Conservation (phyloP, 1,284 basidiomycete species). For the Vanrija humicola region DNA sequence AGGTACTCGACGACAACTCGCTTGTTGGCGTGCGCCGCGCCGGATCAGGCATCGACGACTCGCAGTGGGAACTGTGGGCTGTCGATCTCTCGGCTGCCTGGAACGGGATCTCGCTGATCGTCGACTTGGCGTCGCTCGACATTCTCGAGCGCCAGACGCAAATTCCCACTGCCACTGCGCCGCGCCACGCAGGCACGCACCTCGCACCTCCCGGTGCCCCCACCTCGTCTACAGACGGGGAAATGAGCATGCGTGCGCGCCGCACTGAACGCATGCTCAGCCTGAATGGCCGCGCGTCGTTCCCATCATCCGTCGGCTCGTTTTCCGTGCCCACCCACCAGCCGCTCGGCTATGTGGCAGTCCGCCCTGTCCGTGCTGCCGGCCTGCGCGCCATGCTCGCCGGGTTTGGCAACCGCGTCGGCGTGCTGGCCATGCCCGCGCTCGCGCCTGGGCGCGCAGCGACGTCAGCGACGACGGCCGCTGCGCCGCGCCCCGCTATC, state of each 20-base stretch:
- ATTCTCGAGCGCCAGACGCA: conserved; percentile 14
- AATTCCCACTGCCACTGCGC: background rate
- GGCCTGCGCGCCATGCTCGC: conserved; percentile 20
- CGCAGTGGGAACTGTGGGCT: conserved; percentile 37
- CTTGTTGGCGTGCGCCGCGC: conserved; percentile 29
- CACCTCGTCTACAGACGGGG: conserved; percentile 1
- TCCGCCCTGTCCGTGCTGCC: conserved; percentile 22
- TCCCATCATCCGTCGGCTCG: conserved; percentile 23
- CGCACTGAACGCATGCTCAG: conserved; percentile 36
- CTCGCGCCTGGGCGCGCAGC: background rate
- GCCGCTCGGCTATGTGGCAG: conserved; percentile 33
- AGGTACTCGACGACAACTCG: conserved; percentile 14
- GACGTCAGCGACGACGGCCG: too few relatives aligned
- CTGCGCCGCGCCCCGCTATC: too few relatives aligned
- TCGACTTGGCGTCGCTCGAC: conserved; percentile 20
- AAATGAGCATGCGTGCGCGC: conserved; percentile 26
- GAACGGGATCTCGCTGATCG: conserved; percentile 31
- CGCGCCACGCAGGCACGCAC: background rate
- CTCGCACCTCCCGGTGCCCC: background rate
- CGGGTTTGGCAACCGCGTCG: conserved; percentile 42
- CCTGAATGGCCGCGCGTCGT: conserved; percentile 34
- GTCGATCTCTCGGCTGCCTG: conserved; percentile 32
- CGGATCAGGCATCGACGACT: conserved; percentile 35
- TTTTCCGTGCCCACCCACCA: conserved; percentile 29
- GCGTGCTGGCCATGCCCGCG: conserved; percentile 21